These are phyloP conservation scores for Jasminum sambac DNA, from an alignment of 257 asterid species.

Conservation along the genomic window DNA sequence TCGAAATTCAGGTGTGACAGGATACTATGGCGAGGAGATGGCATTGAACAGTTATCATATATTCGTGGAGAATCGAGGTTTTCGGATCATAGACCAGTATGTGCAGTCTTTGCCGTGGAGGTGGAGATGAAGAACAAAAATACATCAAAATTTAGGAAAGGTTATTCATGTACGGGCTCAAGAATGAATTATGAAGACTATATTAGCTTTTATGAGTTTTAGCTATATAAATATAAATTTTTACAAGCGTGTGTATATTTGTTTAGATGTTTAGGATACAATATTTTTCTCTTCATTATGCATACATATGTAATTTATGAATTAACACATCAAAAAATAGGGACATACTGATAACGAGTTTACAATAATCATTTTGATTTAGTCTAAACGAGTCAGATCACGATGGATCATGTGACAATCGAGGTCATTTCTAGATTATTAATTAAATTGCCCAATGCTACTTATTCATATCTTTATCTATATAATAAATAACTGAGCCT, in stretches of 20 bases:
- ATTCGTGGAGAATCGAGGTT: conserved; percentile 82
- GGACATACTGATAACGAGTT: not conserved
- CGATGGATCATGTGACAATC: no score
- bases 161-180: conserved; percentile 57
- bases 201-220: conserved; percentile 55
- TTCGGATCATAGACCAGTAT: conserved; percentile 87
- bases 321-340: not conserved
- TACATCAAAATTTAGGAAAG: conserved; percentile 50
- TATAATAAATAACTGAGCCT: no score
- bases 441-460: no score
- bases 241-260: not conserved
- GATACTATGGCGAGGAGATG: conserved; percentile 73
- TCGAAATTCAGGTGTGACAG: conserved; percentile 75
- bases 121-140: conserved; percentile 52
- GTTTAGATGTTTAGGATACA: not conserved
- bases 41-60: conserved; percentile 68
- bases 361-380: no score
- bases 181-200: conserved; percentile 48
- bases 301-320: not conserved
- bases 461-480: no score
- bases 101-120: conserved; percentile 61
- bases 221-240: not conserved
- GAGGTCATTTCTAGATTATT: no score
- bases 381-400: no score
- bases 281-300: not conserved